Evolutionary conservation across 179 eudicot species (phyloP).

Genomic region (Silene noctiflora): DNA sequence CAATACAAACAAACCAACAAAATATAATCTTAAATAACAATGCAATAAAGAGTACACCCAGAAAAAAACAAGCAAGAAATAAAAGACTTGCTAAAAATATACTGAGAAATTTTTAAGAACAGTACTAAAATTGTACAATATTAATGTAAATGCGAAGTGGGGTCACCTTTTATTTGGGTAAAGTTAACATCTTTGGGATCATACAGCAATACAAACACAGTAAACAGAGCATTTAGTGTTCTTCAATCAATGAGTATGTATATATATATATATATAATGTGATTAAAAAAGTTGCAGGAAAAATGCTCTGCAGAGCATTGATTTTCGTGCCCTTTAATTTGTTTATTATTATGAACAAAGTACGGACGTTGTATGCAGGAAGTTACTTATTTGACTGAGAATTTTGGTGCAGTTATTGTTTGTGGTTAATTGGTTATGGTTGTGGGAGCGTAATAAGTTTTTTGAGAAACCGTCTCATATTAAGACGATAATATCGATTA

Average conservation of each 20-base stretch:
- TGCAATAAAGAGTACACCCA: background rate
- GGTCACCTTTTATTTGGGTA: background rate
- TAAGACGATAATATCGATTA: too few species aligned
- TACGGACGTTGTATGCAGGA: background rate
- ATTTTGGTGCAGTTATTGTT: too few species aligned
- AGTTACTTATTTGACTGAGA: too few species aligned
- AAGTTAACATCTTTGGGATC: constrained; percentile 17
- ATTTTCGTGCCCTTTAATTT: background rate
- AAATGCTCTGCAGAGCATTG: background rate
- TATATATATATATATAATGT: too few species aligned
- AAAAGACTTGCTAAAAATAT: constrained; percentile 21
- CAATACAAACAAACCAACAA: background rate
- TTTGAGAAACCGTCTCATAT: too few species aligned
- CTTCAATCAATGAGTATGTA: constrained; percentile 13
- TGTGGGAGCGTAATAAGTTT: too few species aligned
- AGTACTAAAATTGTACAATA: background rate
- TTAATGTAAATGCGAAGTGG: background rate
- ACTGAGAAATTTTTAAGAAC: background rate
- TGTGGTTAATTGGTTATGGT: too few species aligned
- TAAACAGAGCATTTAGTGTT: constrained; percentile 10
- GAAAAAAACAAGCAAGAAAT: background rate
- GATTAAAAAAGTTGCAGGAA: background rate
- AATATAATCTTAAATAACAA: background rate
- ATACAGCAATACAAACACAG: background rate
- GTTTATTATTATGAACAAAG: background rate